A percentile compares a stretch with the other conserved stretches of the same genome.
These are phyloP conservation scores for Saccharomycopsis sp. DNA, from an alignment of 805 yeast species.

Conservation along the genomic window DNA sequence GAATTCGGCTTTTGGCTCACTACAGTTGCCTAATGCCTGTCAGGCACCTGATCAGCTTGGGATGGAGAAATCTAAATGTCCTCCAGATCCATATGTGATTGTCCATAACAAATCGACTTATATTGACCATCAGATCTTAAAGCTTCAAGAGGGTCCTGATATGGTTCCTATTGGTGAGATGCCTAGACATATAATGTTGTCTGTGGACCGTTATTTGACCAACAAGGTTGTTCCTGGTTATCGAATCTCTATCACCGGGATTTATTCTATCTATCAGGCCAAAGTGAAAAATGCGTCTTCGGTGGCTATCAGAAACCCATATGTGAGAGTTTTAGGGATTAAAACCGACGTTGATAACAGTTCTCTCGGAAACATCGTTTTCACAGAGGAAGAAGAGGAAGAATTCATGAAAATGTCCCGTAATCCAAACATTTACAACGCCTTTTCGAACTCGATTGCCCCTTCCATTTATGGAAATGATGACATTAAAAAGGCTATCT, in stretches of 20 bases:
- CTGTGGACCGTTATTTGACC: constrained; percentile 84
- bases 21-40: constrained; percentile 63
- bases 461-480: constrained; percentile 93
- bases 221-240: constrained; percentile 94
- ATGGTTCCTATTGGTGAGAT: constrained; percentile 98
- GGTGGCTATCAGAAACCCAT: constrained; percentile 92
- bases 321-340: constrained; percentile 79
- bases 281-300: constrained; percentile 47
- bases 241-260: constrained; percentile 84
- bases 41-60: constrained; percentile 43
- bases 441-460: constrained; percentile 84
- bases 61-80: constrained; percentile 53
- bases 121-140: constrained; percentile 90
- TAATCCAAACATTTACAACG: constrained; percentile 76
- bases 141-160: constrained; percentile 95
- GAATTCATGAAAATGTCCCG: constrained; percentile 77
- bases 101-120: constrained; percentile 92
- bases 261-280: constrained; percentile 84
- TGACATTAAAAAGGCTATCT: constrained; percentile 89
- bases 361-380: constrained; percentile 52
- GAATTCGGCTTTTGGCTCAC: constrained; percentile 62
- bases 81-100: constrained; percentile 86
- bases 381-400: constrained; percentile 91
- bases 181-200: constrained; percentile 87
- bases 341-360: constrained; percentile 75